Evolutionary conservation across 805 yeast species (phyloP).

Genomic region (Lachancea dasiensis): DNA sequence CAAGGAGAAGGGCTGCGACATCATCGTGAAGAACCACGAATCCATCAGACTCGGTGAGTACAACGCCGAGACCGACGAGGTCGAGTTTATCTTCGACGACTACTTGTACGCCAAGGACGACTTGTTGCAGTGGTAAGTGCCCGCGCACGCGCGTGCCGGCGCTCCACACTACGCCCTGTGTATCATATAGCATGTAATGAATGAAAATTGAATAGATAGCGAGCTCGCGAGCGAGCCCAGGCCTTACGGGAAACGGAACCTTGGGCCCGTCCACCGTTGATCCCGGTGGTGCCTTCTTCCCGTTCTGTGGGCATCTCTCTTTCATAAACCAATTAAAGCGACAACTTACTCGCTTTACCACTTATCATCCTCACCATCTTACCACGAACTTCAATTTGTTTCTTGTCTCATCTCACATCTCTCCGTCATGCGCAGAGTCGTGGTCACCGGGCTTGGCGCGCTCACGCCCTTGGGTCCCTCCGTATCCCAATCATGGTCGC

Average conservation of each 20-base stretch:
- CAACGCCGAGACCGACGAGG: constrained; percentile 37
- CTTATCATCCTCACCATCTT: constrained; percentile 1
- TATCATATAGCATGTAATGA: too few species aligned
- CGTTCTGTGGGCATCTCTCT: too few species aligned
- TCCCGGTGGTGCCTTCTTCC: too few species aligned
- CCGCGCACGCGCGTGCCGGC: neutral
- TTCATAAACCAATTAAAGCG: too few species aligned
- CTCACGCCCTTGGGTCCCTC: constrained; percentile 85
- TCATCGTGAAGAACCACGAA: constrained; percentile 68
- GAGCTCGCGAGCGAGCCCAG: too few species aligned
- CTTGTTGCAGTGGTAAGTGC: constrained; percentile 30
- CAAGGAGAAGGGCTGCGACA: constrained; percentile 71
- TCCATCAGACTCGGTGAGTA: constrained; percentile 54
- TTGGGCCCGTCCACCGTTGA: too few species aligned
- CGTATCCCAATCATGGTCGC: constrained; percentile 45
- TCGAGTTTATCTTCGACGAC: constrained; percentile 35
- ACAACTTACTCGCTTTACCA: neutral
- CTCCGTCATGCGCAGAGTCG: constrained; percentile 53
- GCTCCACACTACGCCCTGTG: neutral
- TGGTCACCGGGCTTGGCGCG: constrained; percentile 86
- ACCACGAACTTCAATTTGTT: neutral
- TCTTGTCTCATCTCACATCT: too few species aligned
- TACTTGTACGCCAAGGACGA: constrained; percentile 36
- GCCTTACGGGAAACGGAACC: too few species aligned
- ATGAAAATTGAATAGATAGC: too few species aligned